Evolutionary conservation across 345 rosid genomes (phyloP), one percentile per base, ranked within the genome.

Genomic region (Eucalyptus globulus): DNA sequence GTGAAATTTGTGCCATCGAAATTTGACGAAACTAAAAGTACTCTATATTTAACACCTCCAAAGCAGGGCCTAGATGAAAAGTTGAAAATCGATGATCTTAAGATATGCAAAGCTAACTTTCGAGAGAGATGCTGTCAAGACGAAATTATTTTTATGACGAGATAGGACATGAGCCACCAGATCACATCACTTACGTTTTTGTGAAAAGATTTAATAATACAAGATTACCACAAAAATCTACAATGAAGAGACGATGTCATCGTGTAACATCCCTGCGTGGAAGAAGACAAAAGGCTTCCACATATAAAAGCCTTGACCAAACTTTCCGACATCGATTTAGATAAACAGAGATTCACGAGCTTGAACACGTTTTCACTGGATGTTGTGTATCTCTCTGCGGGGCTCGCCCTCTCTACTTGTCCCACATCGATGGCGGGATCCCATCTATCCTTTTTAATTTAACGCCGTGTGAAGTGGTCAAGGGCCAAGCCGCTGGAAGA

Each of bases 401-500:
- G 10, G 24, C 26, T 53, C 24, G 58, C 58, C 24, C 24, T 8
- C 11, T 53, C 58, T 19, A 4, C 58, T 24, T 24, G 62, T 56
- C 62, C 62, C 29, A 56, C 6, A 37, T 37, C 47, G 45, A 9
- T 10, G 0, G 0, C 1, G 0, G 3, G 4, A 5, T 37, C 14
- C 44, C 45, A 3, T 72, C 22, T 34, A 22, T 72, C 24, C 26
- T 34, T 10, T 69, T 5, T 10, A 72, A 53, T 5, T 17, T 1
- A 53, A 21, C 10, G 0, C 26, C 58, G 5, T 53, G 5, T 3
- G 2, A 53, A 19, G n/a, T n/a, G n/a, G n/a, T n/a, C n/a, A n/a
- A n/a, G n/a, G 4, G 0, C 5, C 2, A 8, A 19, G 80, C 4
- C 34, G 12, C 24, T 3, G 15, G 40, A 14, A 16, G 76, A 5